Evolutionary conservation across 139 green algal genomes (phyloP), one percentile per base, ranked within the genome.

Genomic region (Marvania coccoides): DNA sequence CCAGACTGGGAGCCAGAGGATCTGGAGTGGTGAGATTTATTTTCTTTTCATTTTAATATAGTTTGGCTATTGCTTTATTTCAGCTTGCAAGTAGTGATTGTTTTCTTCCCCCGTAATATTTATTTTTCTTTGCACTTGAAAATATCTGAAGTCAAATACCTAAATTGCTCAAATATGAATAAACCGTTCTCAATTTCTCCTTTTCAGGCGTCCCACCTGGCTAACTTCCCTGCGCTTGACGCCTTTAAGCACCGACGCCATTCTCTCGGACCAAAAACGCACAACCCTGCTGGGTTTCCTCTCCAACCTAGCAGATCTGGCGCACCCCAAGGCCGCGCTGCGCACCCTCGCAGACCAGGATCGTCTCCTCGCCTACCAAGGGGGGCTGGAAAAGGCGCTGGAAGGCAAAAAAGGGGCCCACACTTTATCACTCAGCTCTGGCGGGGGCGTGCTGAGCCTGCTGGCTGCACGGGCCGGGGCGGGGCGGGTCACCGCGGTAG

Each of bases 1-100:
- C 79, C 77, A 2, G 75, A 85, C 13, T 91, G 79, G 79, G 85
- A 93, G 33, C 65, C 82, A 13, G 81, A 88, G 10, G 86, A 93
- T 72, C 86, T 82, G 33, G 79, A 88, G 34, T 93, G 86, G 81
- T 74, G 61, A 29, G 51, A 3, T 8, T 6, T 9, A 12, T 23
- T 59, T 59, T 59, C 12, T 15, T 26, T 57, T 12, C 7, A 29
- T 23, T 12, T 57, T 57, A 29, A 57, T 57, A 10, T 57, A 29
- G 9, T 7, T 12, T 10, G 10, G n/a, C 7, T 36, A 39, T 34
- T 39, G 29, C 53, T 42, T 37, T 19, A 9, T 42, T 23, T 23
- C 19, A 42, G 7, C 29, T 39, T n/a, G n/a, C n/a, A n/a, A n/a
- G n/a, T n/a, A n/a, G n/a, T n/a, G 47, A 46, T 26, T 34, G 29